phyloP scores from a whole-genome alignment of 106 monocot species.

The Platanthera zijinensis region DNA sequence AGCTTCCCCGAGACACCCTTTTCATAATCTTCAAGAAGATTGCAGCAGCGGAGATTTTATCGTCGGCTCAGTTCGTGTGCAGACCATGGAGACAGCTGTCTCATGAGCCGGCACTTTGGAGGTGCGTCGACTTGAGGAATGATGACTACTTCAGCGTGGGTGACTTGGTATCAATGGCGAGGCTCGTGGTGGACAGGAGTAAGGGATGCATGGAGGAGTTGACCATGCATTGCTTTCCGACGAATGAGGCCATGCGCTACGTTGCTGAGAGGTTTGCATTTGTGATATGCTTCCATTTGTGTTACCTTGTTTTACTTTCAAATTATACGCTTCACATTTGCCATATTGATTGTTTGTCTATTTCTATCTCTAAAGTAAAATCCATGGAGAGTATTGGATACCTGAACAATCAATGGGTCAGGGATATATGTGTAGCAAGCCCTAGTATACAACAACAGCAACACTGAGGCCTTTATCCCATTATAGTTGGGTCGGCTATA shows the following conservation, averaged over 20 bases:
- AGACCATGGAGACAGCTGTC: conserved; percentile 20
- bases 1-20: conserved; percentile 11
- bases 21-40: conserved; percentile 23
- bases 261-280: conserved; percentile 3
- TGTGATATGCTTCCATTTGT: too few species aligned
- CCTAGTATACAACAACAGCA: too few species aligned
- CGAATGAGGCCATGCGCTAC: conserved; percentile 7
- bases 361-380: too few species aligned
- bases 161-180: conserved; percentile 10
- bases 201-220: conserved; percentile 13
- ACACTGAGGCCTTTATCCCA: too few species aligned
- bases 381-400: too few species aligned
- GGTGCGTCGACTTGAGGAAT: conserved; percentile 7
- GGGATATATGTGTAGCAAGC: too few species aligned
- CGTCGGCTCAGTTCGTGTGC: conserved; percentile 24
- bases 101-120: conserved; percentile 17
- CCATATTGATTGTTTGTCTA: too few species aligned
- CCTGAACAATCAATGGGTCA: too few species aligned
- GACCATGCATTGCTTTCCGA: not conserved
- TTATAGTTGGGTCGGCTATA: too few species aligned
- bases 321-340: too few species aligned
- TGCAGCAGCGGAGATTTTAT: conserved; percentile 14
- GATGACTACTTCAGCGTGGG: not conserved
- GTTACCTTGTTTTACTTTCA: too few species aligned
- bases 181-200: conserved; percentile 18